Evolutionary conservation across 495 filamentous ascomycete genomes (phyloP), one percentile per base, ranked within the genome.

Genomic region (Aeminium ludgeri): DNA sequence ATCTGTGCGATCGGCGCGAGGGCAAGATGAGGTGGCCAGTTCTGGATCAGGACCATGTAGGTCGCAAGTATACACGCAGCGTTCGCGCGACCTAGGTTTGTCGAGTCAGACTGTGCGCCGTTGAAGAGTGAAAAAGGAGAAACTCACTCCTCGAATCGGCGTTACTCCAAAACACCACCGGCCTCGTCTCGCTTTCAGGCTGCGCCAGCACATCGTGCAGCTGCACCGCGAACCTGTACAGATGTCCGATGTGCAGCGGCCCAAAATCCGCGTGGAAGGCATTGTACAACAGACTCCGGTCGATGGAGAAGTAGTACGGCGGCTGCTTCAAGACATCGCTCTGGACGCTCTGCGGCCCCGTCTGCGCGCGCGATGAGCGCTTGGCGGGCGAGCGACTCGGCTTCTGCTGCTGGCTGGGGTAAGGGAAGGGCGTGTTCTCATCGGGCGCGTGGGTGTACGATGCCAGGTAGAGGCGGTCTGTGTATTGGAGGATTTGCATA

Each of bases 231-330:
- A 96, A 99, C 28, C 89, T 72, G 65, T 99, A 96, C 20, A 96
- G 65, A 53, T 99, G 89, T 3, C 91, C 89, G 39, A 96, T 91
- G 63, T 99, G 91, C 17, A 96, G 67, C 50, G 89, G 89, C 45
- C 89, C 89, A 59, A 99, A 99, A 59, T 99, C 89, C 44, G 87
- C 86, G 60, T 95, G 86, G 65, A 99, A 99, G 6, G 86, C 84
- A 56, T 99, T 96, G 67, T 99, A 99, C 18, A 93, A 69, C 11
- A 99, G 72, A 23, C 67, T 77, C 54, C 94, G 82, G 54, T 99
- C 91, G 43, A 96, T 74, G 2, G 86, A 86, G 61, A 99, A 99
- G 61, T 99, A 99, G 45, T 79, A 82, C 0, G 91, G 91, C 38
- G 75, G 64, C 28, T 64, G 61, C 56, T 66, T 76, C 50, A 59